Evolutionary conservation across 192 early-diverging fungal genomes (phyloP).

Genomic region (Coemansia umbellata): DNA sequence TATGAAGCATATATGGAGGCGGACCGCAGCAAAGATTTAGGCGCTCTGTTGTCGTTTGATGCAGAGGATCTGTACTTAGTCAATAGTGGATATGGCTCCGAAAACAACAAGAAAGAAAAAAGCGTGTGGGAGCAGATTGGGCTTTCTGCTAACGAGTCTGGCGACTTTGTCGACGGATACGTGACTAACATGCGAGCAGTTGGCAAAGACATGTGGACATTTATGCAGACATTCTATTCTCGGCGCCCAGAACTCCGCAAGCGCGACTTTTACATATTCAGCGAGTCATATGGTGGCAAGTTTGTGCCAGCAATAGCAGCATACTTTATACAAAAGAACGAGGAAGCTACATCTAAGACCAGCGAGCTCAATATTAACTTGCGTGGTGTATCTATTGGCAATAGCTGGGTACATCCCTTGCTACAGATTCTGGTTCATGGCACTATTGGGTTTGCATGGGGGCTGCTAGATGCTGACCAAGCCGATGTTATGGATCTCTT

Average conservation of each 20-base stretch:
- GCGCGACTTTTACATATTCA: conserved; percentile 63
- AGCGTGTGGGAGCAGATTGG: conserved; percentile 40
- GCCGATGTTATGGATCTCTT: conserved; percentile 42
- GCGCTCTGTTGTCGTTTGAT: neutral
- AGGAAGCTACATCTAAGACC: conserved; percentile 3
- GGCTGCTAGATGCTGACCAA: conserved; percentile 34
- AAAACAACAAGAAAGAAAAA: neutral
- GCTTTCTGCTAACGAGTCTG: conserved; percentile 23
- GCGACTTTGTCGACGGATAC: conserved; percentile 62
- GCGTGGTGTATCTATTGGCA: conserved; percentile 55
- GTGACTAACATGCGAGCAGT: conserved; percentile 66
- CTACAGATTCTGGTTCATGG: conserved; percentile 47
- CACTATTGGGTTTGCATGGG: conserved; percentile 39
- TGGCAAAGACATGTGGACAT: conserved; percentile 62
- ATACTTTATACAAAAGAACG: conserved; percentile 60
- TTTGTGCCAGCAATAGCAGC: conserved; percentile 67
- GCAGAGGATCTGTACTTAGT: conserved; percentile 31
- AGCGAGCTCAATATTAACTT: conserved; percentile 40
- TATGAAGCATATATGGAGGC: neutral
- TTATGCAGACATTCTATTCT: conserved; percentile 69
- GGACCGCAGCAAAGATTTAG: neutral
- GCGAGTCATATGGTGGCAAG: conserved; percentile 67
- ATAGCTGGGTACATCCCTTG: conserved; percentile 47
- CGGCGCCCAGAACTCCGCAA: conserved; percentile 59
- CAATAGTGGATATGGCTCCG: conserved; percentile 26